Conservation (phyloP, 345 rosid genomes). For the Lepidium aucheri region DNA sequence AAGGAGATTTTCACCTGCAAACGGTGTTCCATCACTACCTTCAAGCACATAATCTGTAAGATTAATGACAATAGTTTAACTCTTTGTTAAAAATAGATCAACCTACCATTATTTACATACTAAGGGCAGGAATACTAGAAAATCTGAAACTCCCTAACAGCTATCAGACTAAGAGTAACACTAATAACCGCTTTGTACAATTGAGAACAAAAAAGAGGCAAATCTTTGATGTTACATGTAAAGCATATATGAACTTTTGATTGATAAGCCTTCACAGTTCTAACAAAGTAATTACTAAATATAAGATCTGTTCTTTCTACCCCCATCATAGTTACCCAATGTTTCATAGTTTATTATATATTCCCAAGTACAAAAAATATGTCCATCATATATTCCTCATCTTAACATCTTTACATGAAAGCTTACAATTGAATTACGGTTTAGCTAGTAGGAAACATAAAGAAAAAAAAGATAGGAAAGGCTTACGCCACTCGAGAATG, state of each 20-base stretch:
- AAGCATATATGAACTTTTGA: background rate
- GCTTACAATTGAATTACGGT: background rate
- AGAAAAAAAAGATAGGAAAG: conserved; percentile 11
- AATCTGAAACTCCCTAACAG: background rate
- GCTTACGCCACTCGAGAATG: conserved; percentile 99
- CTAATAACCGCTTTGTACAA: background rate
- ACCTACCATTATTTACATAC: background rate
- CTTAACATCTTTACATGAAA: background rate
- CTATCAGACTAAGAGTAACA: background rate
- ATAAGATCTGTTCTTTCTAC: background rate
- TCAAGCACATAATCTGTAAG: conserved; percentile 81
- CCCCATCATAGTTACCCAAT: background rate
- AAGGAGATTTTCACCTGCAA: conserved; percentile 57
- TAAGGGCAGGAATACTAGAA: background rate
- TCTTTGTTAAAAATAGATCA: background rate
- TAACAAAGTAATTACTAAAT: background rate
- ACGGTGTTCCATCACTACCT: conserved; percentile 95
- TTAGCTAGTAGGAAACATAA: background rate
- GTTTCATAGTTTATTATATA: background rate
- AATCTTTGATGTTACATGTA: background rate
- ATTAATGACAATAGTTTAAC: background rate
- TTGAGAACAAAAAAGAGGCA: background rate
- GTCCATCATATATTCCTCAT: conserved; percentile 6
- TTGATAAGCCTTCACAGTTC: background rate
- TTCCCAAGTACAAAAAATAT: background rate